phyloP scores from a whole-genome alignment of 768 basidiomycete species.

The Podaxis rugospora region DNA sequence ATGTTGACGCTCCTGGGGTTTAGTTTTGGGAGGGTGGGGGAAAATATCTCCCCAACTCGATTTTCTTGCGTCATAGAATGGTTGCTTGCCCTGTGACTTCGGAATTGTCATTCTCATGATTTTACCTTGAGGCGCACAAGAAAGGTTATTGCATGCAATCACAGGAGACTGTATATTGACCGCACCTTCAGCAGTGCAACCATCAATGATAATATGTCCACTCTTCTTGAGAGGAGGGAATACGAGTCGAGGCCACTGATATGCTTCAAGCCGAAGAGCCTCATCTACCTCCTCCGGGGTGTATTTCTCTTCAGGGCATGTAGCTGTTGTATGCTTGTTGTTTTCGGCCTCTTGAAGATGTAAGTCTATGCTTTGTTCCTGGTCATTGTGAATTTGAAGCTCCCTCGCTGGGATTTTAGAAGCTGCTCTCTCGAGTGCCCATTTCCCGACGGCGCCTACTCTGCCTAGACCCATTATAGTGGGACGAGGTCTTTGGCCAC shows the following conservation, averaged over 20 bases:
- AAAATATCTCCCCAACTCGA: slow-evolving; percentile 93
- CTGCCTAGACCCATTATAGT: slow-evolving; percentile 39
- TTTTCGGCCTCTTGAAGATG: slow-evolving; percentile 7
- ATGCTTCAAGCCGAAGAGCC: slow-evolving; percentile 68
- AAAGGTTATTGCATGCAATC: slow-evolving; percentile 3
- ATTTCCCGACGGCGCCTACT: slow-evolving; percentile 48
- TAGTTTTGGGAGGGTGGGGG: slow-evolving; percentile 83
- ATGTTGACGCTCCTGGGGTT: slow-evolving; percentile 53
- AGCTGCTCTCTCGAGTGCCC: slow-evolving; percentile 33
- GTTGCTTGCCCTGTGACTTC: slow-evolving; percentile 92
- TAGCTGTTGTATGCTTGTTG: not conserved
- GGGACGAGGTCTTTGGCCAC: slow-evolving; percentile 62
- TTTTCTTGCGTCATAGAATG: slow-evolving; percentile 93
- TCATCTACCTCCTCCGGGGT: slow-evolving; percentile 36
- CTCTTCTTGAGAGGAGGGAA: slow-evolving; percentile 90
- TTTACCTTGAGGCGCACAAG: slow-evolving; percentile 53
- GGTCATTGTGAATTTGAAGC: slow-evolving; percentile 34
- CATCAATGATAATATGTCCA: slow-evolving; percentile 89
- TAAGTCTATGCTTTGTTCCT: slow-evolving; percentile 13
- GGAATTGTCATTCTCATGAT: slow-evolving; percentile 91
- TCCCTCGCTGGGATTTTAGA: slow-evolving; percentile 31
- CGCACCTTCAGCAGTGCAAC: slow-evolving; percentile 78
- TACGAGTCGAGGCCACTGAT: slow-evolving; percentile 85
- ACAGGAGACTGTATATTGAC: not conserved
- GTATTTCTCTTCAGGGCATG: slow-evolving; percentile 8